Conservation (phyloP, 179 eudicot genomes). For the Monotropa hypopitys region DNA sequence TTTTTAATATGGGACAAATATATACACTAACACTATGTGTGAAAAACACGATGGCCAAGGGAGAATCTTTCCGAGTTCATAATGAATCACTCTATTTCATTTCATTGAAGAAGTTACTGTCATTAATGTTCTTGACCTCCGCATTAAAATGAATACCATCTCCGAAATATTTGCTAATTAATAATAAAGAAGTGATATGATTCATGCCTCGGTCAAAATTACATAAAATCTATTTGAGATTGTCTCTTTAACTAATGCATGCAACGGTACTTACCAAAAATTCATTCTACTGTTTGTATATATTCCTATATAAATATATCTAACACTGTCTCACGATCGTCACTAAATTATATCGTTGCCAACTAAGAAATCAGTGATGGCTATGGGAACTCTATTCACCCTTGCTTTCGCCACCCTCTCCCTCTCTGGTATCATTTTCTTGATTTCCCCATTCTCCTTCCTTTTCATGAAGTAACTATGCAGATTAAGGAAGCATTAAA, state of each 20-base stretch:
- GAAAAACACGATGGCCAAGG: no score
- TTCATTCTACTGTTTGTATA: no score
- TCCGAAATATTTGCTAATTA: not conserved
- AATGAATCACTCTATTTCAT: not conserved
- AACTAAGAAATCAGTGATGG: not conserved
- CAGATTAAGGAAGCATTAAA: not conserved
- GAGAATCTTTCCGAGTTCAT: not conserved
- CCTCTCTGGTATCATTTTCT: not conserved
- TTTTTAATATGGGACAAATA: no score
- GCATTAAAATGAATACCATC: not conserved
- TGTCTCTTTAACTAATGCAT: not conserved
- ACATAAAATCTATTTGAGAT: not conserved
- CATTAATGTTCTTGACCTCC: not conserved
- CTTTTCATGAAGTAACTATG: not conserved
- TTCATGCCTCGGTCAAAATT: not conserved
- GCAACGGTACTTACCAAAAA: not conserved
- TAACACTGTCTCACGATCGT: not conserved
- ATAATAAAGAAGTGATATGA: not conserved
- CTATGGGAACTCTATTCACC: not conserved
- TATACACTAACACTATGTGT: no score
- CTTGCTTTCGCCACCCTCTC: not conserved
- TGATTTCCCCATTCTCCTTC: not conserved
- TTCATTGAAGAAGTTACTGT: not conserved
- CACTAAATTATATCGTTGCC: not conserved
- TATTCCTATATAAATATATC: not conserved